Base-by-base conservation (phyloP, 306 rosid genomes). In the Elaeagnus macrophylla region DNA sequence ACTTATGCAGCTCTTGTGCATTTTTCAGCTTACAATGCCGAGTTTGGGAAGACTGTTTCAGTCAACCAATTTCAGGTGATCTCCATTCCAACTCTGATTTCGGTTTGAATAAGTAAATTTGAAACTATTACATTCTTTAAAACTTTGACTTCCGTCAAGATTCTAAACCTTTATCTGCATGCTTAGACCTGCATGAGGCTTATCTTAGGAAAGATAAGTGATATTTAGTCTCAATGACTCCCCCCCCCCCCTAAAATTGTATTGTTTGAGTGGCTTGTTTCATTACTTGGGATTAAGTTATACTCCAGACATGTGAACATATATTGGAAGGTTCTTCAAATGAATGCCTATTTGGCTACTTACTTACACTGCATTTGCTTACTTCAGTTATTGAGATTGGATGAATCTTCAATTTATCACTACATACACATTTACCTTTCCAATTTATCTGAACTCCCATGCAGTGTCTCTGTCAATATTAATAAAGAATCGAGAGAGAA, bases 61-160 rank as follows among this genome's bases (percentile, higher is more conserved):
- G 75, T 87, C 67, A 91, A 91, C 69, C 99, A 91, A 69, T 91
- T 91, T 77, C 99, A 84, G 95, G 97, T 89, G 69, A 62, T 8
- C 20, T 61, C 38, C 19, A 25, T 18, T 17, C 16, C 37, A 15
- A 11, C 7, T 37, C 8, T 9, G 40, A 32, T 19, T 52, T 45
- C 18, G 17, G 12, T 61, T 65, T 19, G 3, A 7, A 20, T 11
- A 41, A 14, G 36, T 50, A 15, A 20, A 59, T 12, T 39, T 45
- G 45, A 66, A 38, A 48, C 19, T 45, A 3, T 16, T 43, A 12
- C 14, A 54, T 54, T 14, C 61, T 38, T 14, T 17, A 0, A 32
- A 12, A 43, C 44, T 57, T 41, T 12, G 6, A 7, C 37, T 25
- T 11, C 25, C 6, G 32, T 39, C 48, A 45, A 45, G 18, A 12